phyloP scores from a whole-genome alignment of 2,329 filamentous ascomycete genomes.

The Fusarium sp. region DNA sequence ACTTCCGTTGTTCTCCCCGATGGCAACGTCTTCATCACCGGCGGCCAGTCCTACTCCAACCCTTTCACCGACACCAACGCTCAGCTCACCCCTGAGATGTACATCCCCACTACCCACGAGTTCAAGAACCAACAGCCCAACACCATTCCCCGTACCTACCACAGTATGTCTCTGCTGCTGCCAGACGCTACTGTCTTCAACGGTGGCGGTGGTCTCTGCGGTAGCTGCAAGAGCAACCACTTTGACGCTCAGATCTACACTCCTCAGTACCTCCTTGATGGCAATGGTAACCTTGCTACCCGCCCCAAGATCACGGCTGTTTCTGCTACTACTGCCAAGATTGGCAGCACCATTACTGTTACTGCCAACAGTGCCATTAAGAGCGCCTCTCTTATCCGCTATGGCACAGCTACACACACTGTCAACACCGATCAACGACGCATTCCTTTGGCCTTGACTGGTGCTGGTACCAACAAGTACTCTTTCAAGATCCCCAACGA shows the following conservation, averaged over 20 bases:
- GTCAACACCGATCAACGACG: slow-evolving; percentile 42
- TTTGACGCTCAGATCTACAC: slow-evolving; percentile 41
- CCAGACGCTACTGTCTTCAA: slow-evolving; percentile 35
- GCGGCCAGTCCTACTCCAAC: slow-evolving; percentile 49
- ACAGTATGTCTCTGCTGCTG: slow-evolving; percentile 33
- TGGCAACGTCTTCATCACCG: slow-evolving; percentile 60
- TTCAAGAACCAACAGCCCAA: slow-evolving; percentile 29
- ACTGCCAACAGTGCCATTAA: slow-evolving; percentile 22
- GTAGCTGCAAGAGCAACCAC: slow-evolving; percentile 31
- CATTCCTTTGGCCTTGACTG: slow-evolving; percentile 20
- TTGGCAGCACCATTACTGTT: slow-evolving; percentile 28
- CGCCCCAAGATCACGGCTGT: slow-evolving; percentile 29
- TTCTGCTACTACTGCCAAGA: slow-evolving; percentile 20
- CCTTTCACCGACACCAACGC: slow-evolving; percentile 32
- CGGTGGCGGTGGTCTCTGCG: slow-evolving; percentile 30
- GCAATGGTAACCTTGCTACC: slow-evolving; percentile 24
- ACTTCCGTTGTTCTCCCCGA: slow-evolving; percentile 62
- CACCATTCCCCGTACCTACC: slow-evolving; percentile 26
- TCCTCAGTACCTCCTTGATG: slow-evolving; percentile 30
- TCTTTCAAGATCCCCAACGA: slow-evolving; percentile 30
- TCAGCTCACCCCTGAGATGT: slow-evolving; percentile 28
- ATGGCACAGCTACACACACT: slow-evolving; percentile 35
- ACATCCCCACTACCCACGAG: slow-evolving; percentile 13
- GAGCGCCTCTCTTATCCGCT: slow-evolving; percentile 31
- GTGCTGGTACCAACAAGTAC: slow-evolving; percentile 30